phyloP scores from a whole-genome alignment of 2,329 filamentous ascomycete genomes.

The Cryphonectria carpinicola region DNA sequence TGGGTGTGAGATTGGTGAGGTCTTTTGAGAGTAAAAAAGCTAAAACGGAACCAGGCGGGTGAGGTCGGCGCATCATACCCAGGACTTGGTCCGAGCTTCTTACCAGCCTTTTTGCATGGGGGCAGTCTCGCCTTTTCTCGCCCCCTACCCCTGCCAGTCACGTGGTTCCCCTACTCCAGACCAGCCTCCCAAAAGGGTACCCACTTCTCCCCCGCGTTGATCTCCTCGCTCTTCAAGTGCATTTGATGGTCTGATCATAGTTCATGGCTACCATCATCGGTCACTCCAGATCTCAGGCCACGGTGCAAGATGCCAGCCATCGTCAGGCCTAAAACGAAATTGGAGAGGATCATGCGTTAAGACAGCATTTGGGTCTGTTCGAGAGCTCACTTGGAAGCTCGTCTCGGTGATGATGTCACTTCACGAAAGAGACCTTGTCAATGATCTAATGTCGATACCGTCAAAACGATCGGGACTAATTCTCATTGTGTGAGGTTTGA shows the following conservation, averaged over 20 bases:
- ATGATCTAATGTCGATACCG: background rate
- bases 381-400: background rate
- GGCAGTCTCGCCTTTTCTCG: background rate
- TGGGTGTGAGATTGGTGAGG: constrained; percentile 40
- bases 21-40: constrained; percentile 42
- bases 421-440: background rate
- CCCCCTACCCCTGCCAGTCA: constrained; percentile 26
- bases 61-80: constrained; percentile 22
- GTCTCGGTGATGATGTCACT: background rate
- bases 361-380: background rate
- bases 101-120: background rate
- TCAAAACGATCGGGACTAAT: background rate
- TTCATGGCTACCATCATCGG: background rate
- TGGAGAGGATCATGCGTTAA: background rate
- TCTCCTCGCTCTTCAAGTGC: background rate
- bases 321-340: background rate
- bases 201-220: constrained; percentile 10
- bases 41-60: constrained; percentile 23
- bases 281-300: background rate
- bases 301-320: background rate
- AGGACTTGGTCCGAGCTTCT: constrained; percentile 17
- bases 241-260: background rate
- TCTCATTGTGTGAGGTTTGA: background rate
- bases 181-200: background rate
- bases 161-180: constrained; percentile 30